A percentile compares a stretch with the other conserved stretches of the same genome.
phyloP scores from a whole-genome alignment of 2,329 filamentous ascomycete genomes.

The Alternaria angustiovoidea region DNA sequence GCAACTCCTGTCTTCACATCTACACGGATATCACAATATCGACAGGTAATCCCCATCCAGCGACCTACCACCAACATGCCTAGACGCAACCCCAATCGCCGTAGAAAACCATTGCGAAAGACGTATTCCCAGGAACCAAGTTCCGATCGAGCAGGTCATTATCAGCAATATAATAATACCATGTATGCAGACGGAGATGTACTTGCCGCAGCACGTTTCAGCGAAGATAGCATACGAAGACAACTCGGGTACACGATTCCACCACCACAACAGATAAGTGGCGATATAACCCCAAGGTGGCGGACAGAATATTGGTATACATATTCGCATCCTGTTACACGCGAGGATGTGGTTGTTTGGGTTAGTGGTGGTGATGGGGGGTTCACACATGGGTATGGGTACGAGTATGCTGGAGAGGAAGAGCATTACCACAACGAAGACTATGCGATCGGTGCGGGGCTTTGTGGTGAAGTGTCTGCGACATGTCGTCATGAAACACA shows the following conservation, averaged over 20 bases:
- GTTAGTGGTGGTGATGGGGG: not conserved
- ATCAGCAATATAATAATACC: not conserved
- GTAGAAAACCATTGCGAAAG: not conserved
- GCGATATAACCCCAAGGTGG: not conserved
- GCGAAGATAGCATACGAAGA: constrained; percentile 16
- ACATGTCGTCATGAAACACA: fast-evolving
- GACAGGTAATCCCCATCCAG: not conserved
- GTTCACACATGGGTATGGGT: not conserved
- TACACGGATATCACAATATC: not conserved
- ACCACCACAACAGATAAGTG: not conserved
- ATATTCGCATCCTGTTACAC: not conserved
- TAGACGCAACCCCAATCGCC: not conserved
- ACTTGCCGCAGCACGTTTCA: not conserved
- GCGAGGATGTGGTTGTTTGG: not conserved
- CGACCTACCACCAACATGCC: not conserved
- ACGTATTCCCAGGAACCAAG: not conserved
- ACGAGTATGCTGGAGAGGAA: not conserved
- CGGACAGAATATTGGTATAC: not conserved
- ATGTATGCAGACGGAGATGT: not conserved
- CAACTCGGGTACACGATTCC: constrained; percentile 2
- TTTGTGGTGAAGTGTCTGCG: not conserved
- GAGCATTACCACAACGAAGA: not conserved
- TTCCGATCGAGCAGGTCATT: not conserved
- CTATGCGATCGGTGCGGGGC: not conserved
- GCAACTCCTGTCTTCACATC: not conserved